Conservation (phyloP, 2,329 filamentous ascomycete species). For the Paraphoma chrysanthemicola region DNA sequence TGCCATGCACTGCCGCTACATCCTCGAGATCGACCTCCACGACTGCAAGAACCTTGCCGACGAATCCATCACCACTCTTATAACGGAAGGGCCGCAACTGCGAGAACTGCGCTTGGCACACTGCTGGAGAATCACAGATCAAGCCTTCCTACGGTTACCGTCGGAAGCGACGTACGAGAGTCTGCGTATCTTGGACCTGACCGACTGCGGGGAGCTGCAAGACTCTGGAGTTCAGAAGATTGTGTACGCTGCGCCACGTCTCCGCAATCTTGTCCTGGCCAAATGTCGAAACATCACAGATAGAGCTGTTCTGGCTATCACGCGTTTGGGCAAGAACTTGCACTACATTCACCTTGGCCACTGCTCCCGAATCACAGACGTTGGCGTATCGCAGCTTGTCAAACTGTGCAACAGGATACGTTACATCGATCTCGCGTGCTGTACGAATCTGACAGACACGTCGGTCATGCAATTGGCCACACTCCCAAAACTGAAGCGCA, state of each 20-base stretch:
- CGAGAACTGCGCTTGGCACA: slow-evolving; percentile 87
- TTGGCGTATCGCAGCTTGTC: slow-evolving; percentile 83
- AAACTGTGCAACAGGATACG: slow-evolving; percentile 89
- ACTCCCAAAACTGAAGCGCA: slow-evolving; percentile 90
- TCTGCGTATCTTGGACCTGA: slow-evolving; percentile 90
- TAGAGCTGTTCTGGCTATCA: slow-evolving; percentile 83
- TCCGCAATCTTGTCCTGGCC: slow-evolving; percentile 90
- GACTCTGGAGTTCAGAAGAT: slow-evolving; percentile 90
- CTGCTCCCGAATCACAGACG: slow-evolving; percentile 88
- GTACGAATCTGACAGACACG: slow-evolving; percentile 82
- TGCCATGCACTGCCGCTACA: slow-evolving; percentile 85
- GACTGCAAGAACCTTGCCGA: slow-evolving; percentile 84
- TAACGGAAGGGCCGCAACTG: slow-evolving; percentile 80
- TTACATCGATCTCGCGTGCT: slow-evolving; percentile 98
- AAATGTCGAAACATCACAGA: slow-evolving; percentile 96
- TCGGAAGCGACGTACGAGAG: slow-evolving; percentile 77
- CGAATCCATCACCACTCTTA: slow-evolving; percentile 79
- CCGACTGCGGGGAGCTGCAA: slow-evolving; percentile 82
- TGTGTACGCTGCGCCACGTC: slow-evolving; percentile 80
- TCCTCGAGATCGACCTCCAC: slow-evolving; percentile 95
- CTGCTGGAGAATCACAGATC: slow-evolving; percentile 83
- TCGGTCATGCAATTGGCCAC: slow-evolving; percentile 85
- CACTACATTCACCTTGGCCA: slow-evolving; percentile 97
- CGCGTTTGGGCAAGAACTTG: slow-evolving; percentile 89
- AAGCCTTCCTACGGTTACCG: slow-evolving; percentile 84